phyloP scores from a whole-genome alignment of 2,329 filamentous ascomycete species.

The Colletotrichum spinosum region DNA sequence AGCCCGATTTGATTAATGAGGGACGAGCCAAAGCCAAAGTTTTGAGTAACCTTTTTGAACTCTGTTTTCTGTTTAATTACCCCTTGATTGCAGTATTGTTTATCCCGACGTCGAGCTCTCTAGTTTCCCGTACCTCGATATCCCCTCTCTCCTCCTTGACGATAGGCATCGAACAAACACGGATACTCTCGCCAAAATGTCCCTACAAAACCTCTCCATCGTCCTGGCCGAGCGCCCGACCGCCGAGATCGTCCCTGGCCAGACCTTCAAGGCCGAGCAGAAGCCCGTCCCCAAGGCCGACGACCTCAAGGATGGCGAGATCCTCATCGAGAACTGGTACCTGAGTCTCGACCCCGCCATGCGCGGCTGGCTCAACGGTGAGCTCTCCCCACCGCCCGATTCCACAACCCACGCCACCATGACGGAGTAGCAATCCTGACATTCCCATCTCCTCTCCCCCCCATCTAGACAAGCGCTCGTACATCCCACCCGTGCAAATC shows the following conservation, averaged over 20 bases:
- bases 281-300: slow-evolving; percentile 61
- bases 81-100: neutral
- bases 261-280: slow-evolving; percentile 70
- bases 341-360: slow-evolving; percentile 81
- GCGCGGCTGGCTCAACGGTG: slow-evolving; percentile 76
- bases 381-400: slow-evolving; percentile 30
- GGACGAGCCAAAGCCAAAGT: neutral
- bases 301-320: slow-evolving; percentile 71
- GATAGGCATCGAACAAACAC: neutral
- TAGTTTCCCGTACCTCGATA: neutral
- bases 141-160: neutral
- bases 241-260: slow-evolving; percentile 69
- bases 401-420: neutral
- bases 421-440: neutral
- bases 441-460: neutral
- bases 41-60: neutral
- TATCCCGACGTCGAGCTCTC: too few species aligned
- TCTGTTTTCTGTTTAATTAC: slow-evolving; percentile 6
- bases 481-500: slow-evolving; percentile 75
- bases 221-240: slow-evolving; percentile 74
- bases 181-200: slow-evolving; percentile 48
- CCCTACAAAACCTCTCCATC: slow-evolving; percentile 60
- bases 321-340: slow-evolving; percentile 72
- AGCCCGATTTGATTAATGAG: neutral
- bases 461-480: slow-evolving; percentile 61